Conservation (phyloP, 2,329 filamentous ascomycete genomes). For the Nigrospora sphaerica region DNA sequence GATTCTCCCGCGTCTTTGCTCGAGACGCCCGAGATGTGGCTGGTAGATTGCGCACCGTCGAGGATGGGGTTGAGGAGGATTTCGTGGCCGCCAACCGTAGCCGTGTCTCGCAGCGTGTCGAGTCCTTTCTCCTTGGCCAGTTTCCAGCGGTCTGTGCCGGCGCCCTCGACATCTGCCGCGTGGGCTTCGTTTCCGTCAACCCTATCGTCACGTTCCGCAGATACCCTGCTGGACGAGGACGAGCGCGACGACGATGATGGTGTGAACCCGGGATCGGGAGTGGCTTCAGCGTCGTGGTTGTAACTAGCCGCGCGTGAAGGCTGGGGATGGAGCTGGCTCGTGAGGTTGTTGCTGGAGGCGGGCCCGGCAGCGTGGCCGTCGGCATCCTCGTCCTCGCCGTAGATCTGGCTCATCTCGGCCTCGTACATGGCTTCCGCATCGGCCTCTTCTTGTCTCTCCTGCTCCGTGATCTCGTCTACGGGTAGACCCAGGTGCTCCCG, state of each 20-base stretch:
- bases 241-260: conserved; percentile 9
- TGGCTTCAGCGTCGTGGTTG: conserved; percentile 18
- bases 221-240: conserved; percentile 14
- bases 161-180: conserved; percentile 60
- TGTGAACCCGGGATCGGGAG: conserved; percentile 7
- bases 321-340: conserved; percentile 7
- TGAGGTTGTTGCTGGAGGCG: conserved; percentile 8
- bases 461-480: conserved; percentile 81
- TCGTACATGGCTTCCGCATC: conserved; percentile 4
- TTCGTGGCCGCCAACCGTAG: conserved; percentile 61
- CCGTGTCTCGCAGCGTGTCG: conserved; percentile 63
- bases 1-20: conserved; percentile 23
- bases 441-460: conserved; percentile 52
- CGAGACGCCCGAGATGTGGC: conserved; percentile 7
- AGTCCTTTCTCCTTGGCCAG: conserved; percentile 52
- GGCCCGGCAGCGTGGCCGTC: conserved; percentile 12
- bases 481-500: conserved; percentile 94
- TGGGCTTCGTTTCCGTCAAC: conserved; percentile 57
- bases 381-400: conserved; percentile 38
- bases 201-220: conserved; percentile 36
- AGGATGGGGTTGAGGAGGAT: conserved; percentile 44
- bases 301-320: conserved; percentile 15
- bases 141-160: conserved; percentile 70
- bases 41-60: conserved; percentile 1
- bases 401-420: conserved; percentile 55